Conservation (phyloP, 2,329 filamentous ascomycete species). For the Drechslerella coelobrocha region DNA sequence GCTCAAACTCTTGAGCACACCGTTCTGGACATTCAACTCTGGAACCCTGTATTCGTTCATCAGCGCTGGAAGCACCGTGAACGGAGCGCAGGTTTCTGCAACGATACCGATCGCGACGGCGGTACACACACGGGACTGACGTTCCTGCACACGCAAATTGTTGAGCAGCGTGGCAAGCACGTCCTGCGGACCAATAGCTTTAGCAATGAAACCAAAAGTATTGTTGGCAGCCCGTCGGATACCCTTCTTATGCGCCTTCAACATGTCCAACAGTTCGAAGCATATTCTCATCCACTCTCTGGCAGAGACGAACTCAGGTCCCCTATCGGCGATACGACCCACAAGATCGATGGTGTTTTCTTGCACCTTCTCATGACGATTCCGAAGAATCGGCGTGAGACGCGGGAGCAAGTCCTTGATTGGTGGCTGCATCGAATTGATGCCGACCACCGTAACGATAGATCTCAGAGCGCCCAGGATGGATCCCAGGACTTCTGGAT, state of each 20-base stretch:
- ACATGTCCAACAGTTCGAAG: conserved; percentile 98
- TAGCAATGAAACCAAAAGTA: conserved; percentile 99
- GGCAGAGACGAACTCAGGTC: conserved; percentile 93
- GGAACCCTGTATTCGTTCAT: conserved; percentile 99
- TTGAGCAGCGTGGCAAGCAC: conserved; percentile 93
- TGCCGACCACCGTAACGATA: conserved; percentile 97
- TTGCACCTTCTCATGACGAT: conserved; percentile 98
- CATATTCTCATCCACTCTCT: conserved; percentile 99
- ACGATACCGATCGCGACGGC: conserved; percentile 98
- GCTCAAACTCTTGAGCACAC: conserved; percentile 93
- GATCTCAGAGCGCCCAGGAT: conserved; percentile 93
- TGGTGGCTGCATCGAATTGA: conserved; percentile 96
- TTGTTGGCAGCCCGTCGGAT: conserved; percentile 98
- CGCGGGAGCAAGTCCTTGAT: conserved; percentile 95
- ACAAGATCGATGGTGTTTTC: conserved; percentile 99
- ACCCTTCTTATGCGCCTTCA: conserved; percentile 99
- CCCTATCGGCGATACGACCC: conserved; percentile 95
- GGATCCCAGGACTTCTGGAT: conserved; percentile 94
- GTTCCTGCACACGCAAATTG: conserved; percentile 95
- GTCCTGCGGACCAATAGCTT: conserved; percentile 97
- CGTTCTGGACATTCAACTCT: conserved; percentile 98
- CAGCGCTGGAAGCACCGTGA: conserved; percentile 94
- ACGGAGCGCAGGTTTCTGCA: conserved; percentile 95
- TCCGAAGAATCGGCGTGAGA: conserved; percentile 95
- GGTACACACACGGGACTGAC: conserved; percentile 97